Conservation (phyloP, 345 rosid species). For the Cardiospermum halicacabum region DNA sequence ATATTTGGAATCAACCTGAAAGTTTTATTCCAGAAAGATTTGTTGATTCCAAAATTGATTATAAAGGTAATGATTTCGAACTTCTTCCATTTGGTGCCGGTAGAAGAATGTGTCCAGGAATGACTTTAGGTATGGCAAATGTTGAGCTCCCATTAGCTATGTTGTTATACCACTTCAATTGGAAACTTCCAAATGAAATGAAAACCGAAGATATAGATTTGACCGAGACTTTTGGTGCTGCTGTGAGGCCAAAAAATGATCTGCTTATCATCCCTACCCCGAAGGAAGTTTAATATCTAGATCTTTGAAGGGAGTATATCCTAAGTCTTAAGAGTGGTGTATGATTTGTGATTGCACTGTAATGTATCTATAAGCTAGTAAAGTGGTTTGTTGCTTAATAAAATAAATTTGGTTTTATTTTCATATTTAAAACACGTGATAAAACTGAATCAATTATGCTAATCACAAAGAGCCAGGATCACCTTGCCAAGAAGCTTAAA, state of each 20-base stretch:
- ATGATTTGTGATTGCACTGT: no score
- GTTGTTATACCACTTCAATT: constrained; percentile 36
- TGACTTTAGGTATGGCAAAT: constrained; percentile 13
- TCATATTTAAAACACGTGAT: no score
- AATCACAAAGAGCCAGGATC: no score
- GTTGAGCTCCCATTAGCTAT: constrained; percentile 23
- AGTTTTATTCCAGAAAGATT: constrained; percentile 28
- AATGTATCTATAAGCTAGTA: no score
- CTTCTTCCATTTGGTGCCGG: constrained; percentile 29
- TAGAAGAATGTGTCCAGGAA: constrained; percentile 29
- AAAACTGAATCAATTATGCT: no score
- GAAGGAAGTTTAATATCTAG: no score
- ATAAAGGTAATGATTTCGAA: constrained; percentile 13
- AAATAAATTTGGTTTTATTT: no score
- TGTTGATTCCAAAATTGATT: constrained; percentile 12
- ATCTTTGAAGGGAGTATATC: no score
- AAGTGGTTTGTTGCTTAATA: no score
- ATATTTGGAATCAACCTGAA: constrained; percentile 28
- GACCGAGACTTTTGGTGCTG: constrained; percentile 31
- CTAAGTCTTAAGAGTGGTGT: no score
- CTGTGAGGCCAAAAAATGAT: constrained; percentile 19
- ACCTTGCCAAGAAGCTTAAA: no score
- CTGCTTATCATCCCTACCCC: constrained; percentile 13
- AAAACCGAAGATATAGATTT: constrained; percentile 30
- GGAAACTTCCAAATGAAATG: constrained; percentile 33